Evolutionary conservation across 2,329 filamentous ascomycete genomes (phyloP).

Genomic region (Cytospora schulzeri): DNA sequence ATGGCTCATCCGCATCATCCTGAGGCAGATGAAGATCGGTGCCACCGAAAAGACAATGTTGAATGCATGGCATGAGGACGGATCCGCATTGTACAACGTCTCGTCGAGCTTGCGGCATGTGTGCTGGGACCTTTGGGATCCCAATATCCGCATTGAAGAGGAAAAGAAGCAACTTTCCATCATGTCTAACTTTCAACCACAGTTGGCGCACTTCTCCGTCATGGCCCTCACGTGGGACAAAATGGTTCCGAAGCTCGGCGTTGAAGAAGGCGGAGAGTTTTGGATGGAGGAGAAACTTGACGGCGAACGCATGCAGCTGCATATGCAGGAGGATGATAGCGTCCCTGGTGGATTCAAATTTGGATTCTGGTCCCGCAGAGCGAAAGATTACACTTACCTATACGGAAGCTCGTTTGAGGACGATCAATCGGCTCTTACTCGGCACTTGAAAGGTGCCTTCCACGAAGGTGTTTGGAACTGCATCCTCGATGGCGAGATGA

Average conservation of each 20-base stretch:
- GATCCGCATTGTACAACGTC: slow-evolving; percentile 79
- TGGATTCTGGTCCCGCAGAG: slow-evolving; percentile 91
- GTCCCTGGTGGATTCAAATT: slow-evolving; percentile 73
- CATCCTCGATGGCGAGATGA: slow-evolving; percentile 97
- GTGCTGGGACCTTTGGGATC: slow-evolving; percentile 89
- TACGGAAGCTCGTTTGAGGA: slow-evolving; percentile 81
- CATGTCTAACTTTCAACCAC: slow-evolving; percentile 96
- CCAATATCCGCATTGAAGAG: slow-evolving; percentile 69
- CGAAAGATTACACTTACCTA: slow-evolving; percentile 93
- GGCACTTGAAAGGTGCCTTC: slow-evolving; percentile 79
- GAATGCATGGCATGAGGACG: slow-evolving; percentile 79
- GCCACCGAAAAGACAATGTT: slow-evolving; percentile 90
- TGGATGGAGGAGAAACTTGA: slow-evolving; percentile 99
- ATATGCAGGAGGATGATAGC: slow-evolving; percentile 74
- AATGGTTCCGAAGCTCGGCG: slow-evolving; percentile 70
- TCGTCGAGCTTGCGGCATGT: slow-evolving; percentile 88
- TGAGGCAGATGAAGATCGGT: slow-evolving; percentile 73
- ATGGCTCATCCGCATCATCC: slow-evolving; percentile 92
- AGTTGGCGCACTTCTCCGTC: slow-evolving; percentile 86
- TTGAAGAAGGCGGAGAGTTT: slow-evolving; percentile 74
- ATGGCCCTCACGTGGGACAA: slow-evolving; percentile 75
- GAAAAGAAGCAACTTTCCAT: slow-evolving; percentile 75
- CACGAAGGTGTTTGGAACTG: slow-evolving; percentile 76
- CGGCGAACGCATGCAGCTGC: slow-evolving; percentile 94
- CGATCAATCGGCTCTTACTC: slow-evolving; percentile 74